Evolutionary conservation across 176 grass and related monocot genomes (phyloP).

Genomic region (Musa troglodytarum): DNA sequence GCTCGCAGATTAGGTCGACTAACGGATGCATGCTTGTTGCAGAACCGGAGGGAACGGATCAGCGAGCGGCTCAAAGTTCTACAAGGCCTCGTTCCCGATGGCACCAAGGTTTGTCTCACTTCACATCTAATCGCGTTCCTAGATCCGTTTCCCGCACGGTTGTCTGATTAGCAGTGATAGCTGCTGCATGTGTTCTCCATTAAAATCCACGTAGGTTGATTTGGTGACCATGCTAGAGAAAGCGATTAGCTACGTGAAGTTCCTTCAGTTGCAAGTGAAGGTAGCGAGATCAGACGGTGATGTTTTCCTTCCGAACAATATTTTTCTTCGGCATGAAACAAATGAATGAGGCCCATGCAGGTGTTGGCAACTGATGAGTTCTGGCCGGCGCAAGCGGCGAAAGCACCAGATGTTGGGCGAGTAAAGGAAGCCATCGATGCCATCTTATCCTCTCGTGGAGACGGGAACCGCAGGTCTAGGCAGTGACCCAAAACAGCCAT

Average conservation of each 20-base stretch:
- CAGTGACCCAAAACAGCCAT: too few species aligned
- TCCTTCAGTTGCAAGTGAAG: constrained; percentile 94
- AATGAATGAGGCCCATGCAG: constrained; percentile 13
- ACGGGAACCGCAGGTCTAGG: constrained; percentile 5
- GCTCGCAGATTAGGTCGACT: neutral
- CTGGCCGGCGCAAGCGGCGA: constrained; percentile 82
- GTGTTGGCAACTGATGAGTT: constrained; percentile 91
- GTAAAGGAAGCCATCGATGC: constrained; percentile 76
- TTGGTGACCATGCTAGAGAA: constrained; percentile 98
- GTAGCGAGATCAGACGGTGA: constrained; percentile 13
- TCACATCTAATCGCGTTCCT: neutral
- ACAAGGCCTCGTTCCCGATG: constrained; percentile 88
- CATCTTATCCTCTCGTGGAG: constrained; percentile 57
- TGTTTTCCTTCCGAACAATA: too few species aligned
- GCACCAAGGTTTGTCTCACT: constrained; percentile 42
- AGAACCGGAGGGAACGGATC: constrained; percentile 76
- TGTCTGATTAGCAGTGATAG: neutral
- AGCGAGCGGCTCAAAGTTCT: constrained; percentile 81
- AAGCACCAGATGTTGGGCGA: constrained; percentile 74
- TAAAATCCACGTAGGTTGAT: constrained; percentile 46
- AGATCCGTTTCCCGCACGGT: too few species aligned
- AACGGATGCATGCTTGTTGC: neutral
- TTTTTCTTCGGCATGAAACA: neutral
- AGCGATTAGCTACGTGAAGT: constrained; percentile 93
- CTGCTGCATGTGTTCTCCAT: neutral